Base-by-base conservation (phyloP, 23 red algal genomes). In the Gracilariopsis chorda region DNA sequence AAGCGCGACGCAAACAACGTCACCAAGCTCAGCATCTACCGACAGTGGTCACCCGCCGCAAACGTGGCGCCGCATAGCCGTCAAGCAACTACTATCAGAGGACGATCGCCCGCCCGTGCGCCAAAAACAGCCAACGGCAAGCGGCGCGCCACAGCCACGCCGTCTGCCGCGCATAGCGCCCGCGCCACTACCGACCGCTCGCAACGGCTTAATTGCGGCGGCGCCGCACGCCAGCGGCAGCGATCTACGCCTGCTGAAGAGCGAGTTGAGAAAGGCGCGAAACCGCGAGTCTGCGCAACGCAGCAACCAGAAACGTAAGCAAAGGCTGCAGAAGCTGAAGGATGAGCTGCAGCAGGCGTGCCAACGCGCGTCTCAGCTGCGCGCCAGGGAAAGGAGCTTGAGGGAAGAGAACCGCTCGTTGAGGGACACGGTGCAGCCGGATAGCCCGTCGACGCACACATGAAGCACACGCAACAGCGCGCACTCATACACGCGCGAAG, bases 281-380 rank as follows among this genome's bases (percentile, higher is more conserved):
- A 86, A 86, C 33, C 58, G 82, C 37, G 82, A 86, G 62, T 68
- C 57, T 20, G 82, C 82, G 60, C 82, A 86, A 23, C 58, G 82
- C 37, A 86, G 82, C 62, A 86, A 86, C 45, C 36, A 67, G n/a
- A 48, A 51, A 44, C 58, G 82, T 41, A 86, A 86, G 62, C 32
- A 49, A 44, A 40, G 82, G 7, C 40, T 86, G 23, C 58, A 86
- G 62, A 24, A 27, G 2, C 82, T 86, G 41, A 86, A 86, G 62
- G 4, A 68, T 25, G 62, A 86, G 39, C 40, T 86, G 59, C 41
- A 61, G 24, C 39, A 7, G 39, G 19, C 61, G 7, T 39, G 13
- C 14, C 41, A 21, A 42, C 58, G 33, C 62, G 82, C 59, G n/a
- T 20, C 48, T 37, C 59, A 14, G 17, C 82, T 86, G 0, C n/a